These are phyloP conservation scores for Penicillium cataractarum DNA, from an alignment of 495 filamentous ascomycete genomes.

Conservation along the genomic window DNA sequence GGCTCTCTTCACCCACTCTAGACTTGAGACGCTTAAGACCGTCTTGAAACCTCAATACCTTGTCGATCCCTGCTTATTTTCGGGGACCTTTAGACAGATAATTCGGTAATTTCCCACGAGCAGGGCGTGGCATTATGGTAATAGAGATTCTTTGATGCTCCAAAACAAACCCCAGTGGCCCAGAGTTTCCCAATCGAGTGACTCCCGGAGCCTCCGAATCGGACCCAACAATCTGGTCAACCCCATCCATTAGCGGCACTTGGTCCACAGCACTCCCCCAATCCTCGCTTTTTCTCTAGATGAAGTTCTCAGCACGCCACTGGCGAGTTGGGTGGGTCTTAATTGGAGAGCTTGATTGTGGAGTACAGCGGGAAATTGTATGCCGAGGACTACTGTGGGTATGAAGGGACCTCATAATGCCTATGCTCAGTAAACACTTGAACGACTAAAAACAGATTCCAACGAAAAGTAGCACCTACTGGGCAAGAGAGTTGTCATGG, in stretches of 20 bases:
- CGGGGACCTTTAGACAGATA: too few relatives aligned
- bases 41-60: too few relatives aligned
- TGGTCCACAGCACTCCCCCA: neutral
- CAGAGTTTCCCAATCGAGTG: neutral
- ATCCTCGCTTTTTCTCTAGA: neutral
- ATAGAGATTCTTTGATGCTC: too few relatives aligned
- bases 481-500: neutral
- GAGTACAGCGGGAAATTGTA: neutral
- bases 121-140: too few relatives aligned
- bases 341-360: neutral
- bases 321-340: neutral
- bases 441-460: neutral
- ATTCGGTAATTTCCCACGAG: too few relatives aligned
- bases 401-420: neutral
- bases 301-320: neutral
- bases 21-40: too few relatives aligned
- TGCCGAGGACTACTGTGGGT: neutral
- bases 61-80: too few relatives aligned
- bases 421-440: neutral
- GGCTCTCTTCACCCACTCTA: too few relatives aligned
- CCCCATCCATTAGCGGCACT: neutral
- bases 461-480: neutral
- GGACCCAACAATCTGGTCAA: neutral
- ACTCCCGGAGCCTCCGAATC: neutral
- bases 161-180: too few relatives aligned